Base-by-base conservation (phyloP, 768 basidiomycete species). In the Agrocybe praecox region DNA sequence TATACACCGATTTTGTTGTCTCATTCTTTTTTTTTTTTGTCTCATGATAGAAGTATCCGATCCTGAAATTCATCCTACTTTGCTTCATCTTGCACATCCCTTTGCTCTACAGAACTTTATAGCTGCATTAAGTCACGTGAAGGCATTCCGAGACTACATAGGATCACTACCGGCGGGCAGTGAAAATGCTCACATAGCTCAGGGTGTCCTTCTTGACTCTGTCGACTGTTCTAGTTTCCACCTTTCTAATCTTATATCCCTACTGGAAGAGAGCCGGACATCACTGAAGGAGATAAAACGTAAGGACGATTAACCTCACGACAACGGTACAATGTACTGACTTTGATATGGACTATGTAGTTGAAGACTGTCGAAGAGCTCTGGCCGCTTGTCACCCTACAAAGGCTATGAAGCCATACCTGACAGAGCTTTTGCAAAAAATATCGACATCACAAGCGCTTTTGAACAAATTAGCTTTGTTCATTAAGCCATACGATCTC, bases 401-500 rank as follows among this genome's bases (percentile, higher is more conserved):
- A 15, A 71, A 74, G 2, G 61, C 75, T 3, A 80, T 87, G 69
- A 63, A 74, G 46, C 64, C 69, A 2, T 62, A 74, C 45, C 65
- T 89, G 29, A 74, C 68, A 53, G 77, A 73, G 56, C 66, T 78
- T 42, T 70, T 86, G 22, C 69, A 73, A 34, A 77, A 74, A 43
- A 70, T 93, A 23, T 73, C 76, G 2, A 67, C 73, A 19, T 78
- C 85, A 0, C 57, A 76, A 45, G 65, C 61, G 0, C 72, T 82
- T n/a, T 68, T 92, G 36, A 79, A 87, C 70, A 89, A 87, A 63
- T 73, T 89, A 0, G 79, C 77, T 9, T 73, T 92, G 33, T 92
- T 92, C 65, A 80, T 93, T 66, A 90, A 88, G 65, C 80, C 89
- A 1, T 73, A 68, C 10, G 88, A 92, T 59, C 79, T 92, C n/a